phyloP scores from a whole-genome alignment of 176 grass and related monocot species.

The Oryza glaberrima region DNA sequence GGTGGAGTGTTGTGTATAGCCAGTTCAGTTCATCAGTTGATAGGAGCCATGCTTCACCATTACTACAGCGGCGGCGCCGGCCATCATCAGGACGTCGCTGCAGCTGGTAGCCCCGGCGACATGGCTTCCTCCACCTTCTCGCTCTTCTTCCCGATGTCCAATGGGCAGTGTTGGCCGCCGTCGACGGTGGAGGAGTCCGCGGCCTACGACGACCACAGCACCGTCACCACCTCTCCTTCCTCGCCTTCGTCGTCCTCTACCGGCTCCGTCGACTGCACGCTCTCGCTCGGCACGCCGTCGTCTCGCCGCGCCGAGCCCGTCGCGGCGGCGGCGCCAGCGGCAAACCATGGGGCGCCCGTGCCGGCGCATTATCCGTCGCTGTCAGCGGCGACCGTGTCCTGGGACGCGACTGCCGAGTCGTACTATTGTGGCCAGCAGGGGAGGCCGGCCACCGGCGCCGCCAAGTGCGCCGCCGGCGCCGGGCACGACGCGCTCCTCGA shows the following conservation, averaged over 20 bases:
- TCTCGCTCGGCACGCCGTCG: constrained; percentile 84
- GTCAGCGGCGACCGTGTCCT: constrained; percentile 24
- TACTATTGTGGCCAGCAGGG: constrained; percentile 26
- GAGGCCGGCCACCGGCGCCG: neutral
- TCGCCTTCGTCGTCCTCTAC: constrained; percentile 41
- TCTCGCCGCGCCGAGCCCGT: constrained; percentile 38
- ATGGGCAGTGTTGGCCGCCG: neutral
- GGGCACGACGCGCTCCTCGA: constrained; percentile 32
- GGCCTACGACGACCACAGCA: constrained; percentile 41
- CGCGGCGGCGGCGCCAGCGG: neutral
- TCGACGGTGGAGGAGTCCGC: neutral
- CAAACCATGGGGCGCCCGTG: neutral
- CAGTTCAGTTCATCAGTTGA: no score
- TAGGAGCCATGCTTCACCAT: constrained; percentile 19
- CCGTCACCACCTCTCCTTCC: constrained; percentile 37
- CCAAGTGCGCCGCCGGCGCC: neutral
- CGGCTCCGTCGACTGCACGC: constrained; percentile 79
- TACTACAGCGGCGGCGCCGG: neutral
- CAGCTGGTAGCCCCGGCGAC: neutral
- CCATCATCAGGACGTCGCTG: neutral
- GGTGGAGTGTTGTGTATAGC: neutral
- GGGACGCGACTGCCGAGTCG: constrained; percentile 11
- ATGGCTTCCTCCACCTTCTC: constrained; percentile 41
- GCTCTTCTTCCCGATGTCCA: constrained; percentile 44
- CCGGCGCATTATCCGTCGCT: neutral